Conservation (phyloP, 768 basidiomycete species). For the Tephrocybe rancida region DNA sequence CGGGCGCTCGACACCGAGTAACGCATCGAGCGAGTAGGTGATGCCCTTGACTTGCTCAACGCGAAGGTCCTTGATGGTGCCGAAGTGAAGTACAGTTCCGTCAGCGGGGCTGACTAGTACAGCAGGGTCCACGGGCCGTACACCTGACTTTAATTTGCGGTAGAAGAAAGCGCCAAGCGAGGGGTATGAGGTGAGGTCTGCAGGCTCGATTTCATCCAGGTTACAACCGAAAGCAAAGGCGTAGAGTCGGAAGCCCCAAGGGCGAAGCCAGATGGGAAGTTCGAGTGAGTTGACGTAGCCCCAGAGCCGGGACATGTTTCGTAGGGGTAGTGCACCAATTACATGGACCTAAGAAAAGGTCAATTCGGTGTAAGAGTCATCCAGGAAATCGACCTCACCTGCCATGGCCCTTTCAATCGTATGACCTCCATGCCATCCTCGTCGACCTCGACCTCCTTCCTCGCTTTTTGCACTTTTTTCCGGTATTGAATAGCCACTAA, state of each 20-base stretch:
- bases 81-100: conserved; percentile 90
- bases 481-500: conserved; percentile 80
- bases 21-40: conserved; percentile 92
- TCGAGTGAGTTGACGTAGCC: conserved; percentile 93
- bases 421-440: conserved; percentile 84
- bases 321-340: conserved; percentile 89
- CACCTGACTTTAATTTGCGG: conserved; percentile 79
- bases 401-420: conserved; percentile 89
- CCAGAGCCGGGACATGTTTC: conserved; percentile 96
- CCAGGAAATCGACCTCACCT: conserved; percentile 51
- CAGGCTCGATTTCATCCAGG: conserved; percentile 84
- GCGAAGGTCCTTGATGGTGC: conserved; percentile 72
- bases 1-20: conserved; percentile 77
- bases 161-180: conserved; percentile 98
- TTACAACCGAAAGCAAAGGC: conserved; percentile 91
- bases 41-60: conserved; percentile 99
- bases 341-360: conserved; percentile 77
- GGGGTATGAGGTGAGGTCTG: conserved; percentile 77
- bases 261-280: conserved; percentile 94
- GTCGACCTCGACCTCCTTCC: conserved; percentile 74
- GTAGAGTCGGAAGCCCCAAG: conserved; percentile 85
- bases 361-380: neutral
- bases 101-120: conserved; percentile 92
- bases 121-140: conserved; percentile 76
- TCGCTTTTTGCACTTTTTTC: conserved; percentile 49